Conservation (phyloP, 2,329 filamentous ascomycete genomes). For the Arthroderma sp. region DNA sequence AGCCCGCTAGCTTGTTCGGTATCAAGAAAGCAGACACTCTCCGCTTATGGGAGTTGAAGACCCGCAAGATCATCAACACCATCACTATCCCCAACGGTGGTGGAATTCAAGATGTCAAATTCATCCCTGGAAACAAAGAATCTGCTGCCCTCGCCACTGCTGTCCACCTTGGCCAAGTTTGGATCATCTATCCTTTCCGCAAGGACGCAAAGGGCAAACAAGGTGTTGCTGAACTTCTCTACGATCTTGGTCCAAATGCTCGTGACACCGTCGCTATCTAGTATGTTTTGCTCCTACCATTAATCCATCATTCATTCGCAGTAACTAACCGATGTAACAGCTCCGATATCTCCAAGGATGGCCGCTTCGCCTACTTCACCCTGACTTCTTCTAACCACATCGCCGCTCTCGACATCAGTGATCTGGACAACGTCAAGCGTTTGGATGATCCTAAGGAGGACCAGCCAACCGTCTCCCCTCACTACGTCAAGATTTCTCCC, state of each 20-base stretch:
- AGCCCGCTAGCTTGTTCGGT: conserved; percentile 20
- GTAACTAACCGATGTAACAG: conserved; percentile 13
- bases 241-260: conserved; percentile 44
- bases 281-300: conserved; percentile 15
- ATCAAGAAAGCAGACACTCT: conserved; percentile 45
- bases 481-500: conserved; percentile 52
- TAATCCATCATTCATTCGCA: background rate
- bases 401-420: conserved; percentile 48
- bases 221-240: conserved; percentile 46
- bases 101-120: conserved; percentile 53
- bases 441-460: conserved; percentile 47
- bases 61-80: conserved; percentile 44
- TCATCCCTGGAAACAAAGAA: conserved; percentile 44
- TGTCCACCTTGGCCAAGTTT: conserved; percentile 35
- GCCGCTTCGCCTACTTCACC: conserved; percentile 46
- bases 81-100: conserved; percentile 47
- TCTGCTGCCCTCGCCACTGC: conserved; percentile 36
- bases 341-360: conserved; percentile 47
- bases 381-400: conserved; percentile 50
- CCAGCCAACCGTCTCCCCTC: conserved; percentile 48
- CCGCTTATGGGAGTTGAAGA: conserved; percentile 44
- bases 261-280: conserved; percentile 47
- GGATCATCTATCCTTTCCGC: conserved; percentile 52
- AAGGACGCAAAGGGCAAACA: conserved; percentile 42
- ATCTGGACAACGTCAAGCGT: conserved; percentile 47